Conservation (phyloP, 2,329 filamentous ascomycete species). For the Harringtonia lauricola region DNA sequence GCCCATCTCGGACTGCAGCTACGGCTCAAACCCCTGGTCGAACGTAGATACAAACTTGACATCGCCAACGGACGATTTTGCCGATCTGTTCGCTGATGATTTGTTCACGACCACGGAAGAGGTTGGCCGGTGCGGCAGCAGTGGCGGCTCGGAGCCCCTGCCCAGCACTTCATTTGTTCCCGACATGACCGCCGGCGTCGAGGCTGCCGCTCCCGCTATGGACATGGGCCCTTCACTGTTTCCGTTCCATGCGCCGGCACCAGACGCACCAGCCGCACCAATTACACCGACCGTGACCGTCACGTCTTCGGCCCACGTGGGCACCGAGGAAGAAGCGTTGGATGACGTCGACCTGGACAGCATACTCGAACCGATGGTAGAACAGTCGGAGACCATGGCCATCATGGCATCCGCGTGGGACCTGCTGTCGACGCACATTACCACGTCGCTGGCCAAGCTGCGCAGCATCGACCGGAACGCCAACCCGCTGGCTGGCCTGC, state of each 20-base stretch:
- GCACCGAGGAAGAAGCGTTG: neutral
- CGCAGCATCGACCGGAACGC: conserved; percentile 18
- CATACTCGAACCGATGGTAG: neutral
- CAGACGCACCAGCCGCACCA: too few species aligned
- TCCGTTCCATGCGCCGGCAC: too few species aligned
- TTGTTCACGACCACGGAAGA: conserved; percentile 7
- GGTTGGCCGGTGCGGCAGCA: neutral
- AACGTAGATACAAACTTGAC: conserved; percentile 31
- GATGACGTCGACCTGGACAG: neutral
- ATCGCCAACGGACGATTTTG: conserved; percentile 31
- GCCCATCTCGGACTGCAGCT: conserved; percentile 33
- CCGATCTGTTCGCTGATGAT: conserved; percentile 20
- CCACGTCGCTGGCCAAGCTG: conserved; percentile 32
- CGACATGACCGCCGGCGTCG: too few species aligned
- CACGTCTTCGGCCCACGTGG: neutral
- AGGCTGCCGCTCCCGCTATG: too few species aligned
- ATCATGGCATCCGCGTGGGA: conserved; percentile 34
- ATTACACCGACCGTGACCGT: too few species aligned
- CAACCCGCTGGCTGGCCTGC: conserved; percentile 30
- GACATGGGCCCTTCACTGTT: too few species aligned
- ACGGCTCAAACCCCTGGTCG: conserved; percentile 25
- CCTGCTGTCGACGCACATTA: conserved; percentile 32
- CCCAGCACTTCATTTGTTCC: too few species aligned
- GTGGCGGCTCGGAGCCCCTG: too few species aligned
- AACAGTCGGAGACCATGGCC: conserved; percentile 10